These are phyloP conservation scores for Diplocarpon mali DNA, from an alignment of 2,329 filamentous ascomycete species.

Conservation along the genomic window DNA sequence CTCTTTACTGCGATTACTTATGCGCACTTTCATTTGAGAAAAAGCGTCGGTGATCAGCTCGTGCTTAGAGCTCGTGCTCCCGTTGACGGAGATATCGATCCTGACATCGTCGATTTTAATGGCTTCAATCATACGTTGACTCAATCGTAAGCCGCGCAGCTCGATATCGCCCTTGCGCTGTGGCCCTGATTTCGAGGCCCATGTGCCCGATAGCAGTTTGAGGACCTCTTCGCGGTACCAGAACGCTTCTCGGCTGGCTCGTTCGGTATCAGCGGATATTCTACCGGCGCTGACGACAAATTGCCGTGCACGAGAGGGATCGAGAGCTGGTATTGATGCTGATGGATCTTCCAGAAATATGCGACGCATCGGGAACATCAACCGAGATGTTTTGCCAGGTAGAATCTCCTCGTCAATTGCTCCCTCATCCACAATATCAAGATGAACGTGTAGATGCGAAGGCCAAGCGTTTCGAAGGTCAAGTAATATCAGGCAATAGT, in stretches of 20 bases:
- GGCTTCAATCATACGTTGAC: constrained; percentile 69
- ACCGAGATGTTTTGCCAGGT: constrained; percentile 58
- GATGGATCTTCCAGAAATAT: constrained; percentile 69
- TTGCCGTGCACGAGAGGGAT: constrained; percentile 75
- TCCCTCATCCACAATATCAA: constrained; percentile 32
- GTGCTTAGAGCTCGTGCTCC: constrained; percentile 15
- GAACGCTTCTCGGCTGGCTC: constrained; percentile 69
- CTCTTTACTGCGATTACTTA: constrained; percentile 62
- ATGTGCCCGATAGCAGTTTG: constrained; percentile 57
- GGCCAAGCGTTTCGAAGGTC: constrained; percentile 90
- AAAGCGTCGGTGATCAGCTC: constrained; percentile 47
- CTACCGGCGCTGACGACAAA: constrained; percentile 79
- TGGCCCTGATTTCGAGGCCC: constrained; percentile 46
- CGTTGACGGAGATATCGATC: constrained; percentile 47
- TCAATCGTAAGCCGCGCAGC: constrained; percentile 63
- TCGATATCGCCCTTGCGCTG: constrained; percentile 58
- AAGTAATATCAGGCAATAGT: constrained; percentile 69
- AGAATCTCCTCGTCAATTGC: constrained; percentile 41
- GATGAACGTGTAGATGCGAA: constrained; percentile 56
- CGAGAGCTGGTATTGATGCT: constrained; percentile 67
- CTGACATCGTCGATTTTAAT: constrained; percentile 71
- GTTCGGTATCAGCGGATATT: constrained; percentile 68
- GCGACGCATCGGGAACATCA: constrained; percentile 65
- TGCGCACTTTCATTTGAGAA: constrained; percentile 54
- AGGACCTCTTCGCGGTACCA: constrained; percentile 84